Base-by-base conservation (phyloP, 208 protist genomes). In the Porcisia deanei region DNA sequence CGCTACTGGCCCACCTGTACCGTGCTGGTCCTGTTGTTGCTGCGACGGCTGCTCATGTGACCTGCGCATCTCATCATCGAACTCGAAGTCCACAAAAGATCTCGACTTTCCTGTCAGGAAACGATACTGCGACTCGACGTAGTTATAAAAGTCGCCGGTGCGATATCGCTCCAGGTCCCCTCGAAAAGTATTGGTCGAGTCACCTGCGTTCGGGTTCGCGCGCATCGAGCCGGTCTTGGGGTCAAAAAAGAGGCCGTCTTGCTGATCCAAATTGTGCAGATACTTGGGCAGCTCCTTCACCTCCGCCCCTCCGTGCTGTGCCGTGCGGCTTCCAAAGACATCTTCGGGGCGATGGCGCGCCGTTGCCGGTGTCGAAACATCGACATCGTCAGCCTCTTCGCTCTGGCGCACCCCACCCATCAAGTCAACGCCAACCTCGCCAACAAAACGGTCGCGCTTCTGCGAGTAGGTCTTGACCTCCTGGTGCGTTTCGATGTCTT, bases 161-260 rank as follows among this genome's bases (percentile, higher is more conserved):
- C 86, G 88, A 77, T 95, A 94, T 18, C 90, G 86, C 79, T 87
- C 75, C 45, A 95, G 75, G 75, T 97, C 93, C 3, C 93, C 93
- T 52, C 91, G 89, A 73, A 96, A 97, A 10, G 78, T 30, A 18
- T 79, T 81, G 12, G 87, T 88, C 54, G 85, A 76, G 81, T 93
- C 88, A n/a, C 70, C 66, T 70, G 81, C 78, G 73, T 97, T 95
- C 7, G 93, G 93, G 79, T 97, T 95, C 2, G 88, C 93, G 45
- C 91, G 91, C 93, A 97, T 96, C 0, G 89, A 91, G 37, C 93
- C 90, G 4, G 91, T 97, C 60, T 92, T 93, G 71, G 91, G 90
- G 63, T 97, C 93, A 74, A 94, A 97, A 72, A 92, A 90, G 47
- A 88, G 66, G 8, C 80, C 77, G 65, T 91, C 83, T 65, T 83